Evolutionary conservation across 2,329 filamentous ascomycete species (phyloP), one percentile per base, ranked within the genome.

Genomic region (Monascus ruber): DNA sequence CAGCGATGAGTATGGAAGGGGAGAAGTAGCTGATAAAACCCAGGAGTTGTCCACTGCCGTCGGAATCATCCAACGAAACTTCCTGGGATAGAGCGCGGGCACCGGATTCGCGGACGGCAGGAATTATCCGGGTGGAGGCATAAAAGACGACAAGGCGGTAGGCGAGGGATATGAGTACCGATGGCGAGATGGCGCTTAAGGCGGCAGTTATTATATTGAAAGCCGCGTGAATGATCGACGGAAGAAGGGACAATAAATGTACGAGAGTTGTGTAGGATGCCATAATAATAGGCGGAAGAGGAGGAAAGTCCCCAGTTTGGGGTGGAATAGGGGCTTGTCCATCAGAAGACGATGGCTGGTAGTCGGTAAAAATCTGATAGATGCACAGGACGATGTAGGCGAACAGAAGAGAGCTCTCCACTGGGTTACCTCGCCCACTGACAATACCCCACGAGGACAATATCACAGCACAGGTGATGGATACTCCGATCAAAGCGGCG

Each of bases 361-460:
- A 96, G 65, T 98, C 91, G 53, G 91, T 98, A 63, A 96, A 96
- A 62, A 96, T 96, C 63, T 98, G 91, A 67, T 96, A 98, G 56
- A 96, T 84, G 69, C 89, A 96, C 46, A 98, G 80, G n/a, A 94
- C 91, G 44, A 95, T 79, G 63, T 98, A 98, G 54, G 91, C 89
- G 57, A 98, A 96, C 42, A 98, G 74, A 7, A 98, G 71, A 24
- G 89, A 94, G 50, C 86, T 94, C 65, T 98, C 89, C 39, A 96
- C 84, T 2, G 89, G 86, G 54, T 94, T 98, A 44, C 91, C 91
- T 52, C 88, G 81, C 1, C 89, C 89, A 53, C 85, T 94, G 45
- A 84, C 85, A 51, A 96, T 95, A 25, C 91, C 91, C 72, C 89
- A 95, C 9, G 83, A 85, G 59, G 86, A 91, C 9, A 98, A 72